Evolutionary conservation across 1,284 basidiomycete genomes (phyloP), one percentile per base, ranked within the genome.

Genomic region (Leccinum subrobustum): DNA sequence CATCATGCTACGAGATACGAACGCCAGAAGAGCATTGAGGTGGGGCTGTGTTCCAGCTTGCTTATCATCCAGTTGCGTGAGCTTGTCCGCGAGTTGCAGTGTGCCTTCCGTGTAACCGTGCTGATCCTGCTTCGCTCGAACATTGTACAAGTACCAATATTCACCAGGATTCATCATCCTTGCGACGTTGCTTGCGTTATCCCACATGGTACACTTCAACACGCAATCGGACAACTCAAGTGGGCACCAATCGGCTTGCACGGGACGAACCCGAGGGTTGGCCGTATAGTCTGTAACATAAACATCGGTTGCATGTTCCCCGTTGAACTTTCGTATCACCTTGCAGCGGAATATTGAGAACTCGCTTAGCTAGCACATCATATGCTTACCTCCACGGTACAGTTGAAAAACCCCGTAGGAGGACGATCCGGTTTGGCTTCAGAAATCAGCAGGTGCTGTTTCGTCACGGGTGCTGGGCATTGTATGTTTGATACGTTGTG

Each of bases 231-330:
- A 71, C 37, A 88, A 70, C 51, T 73, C 72, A 1, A 73, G 66
- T 7, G 81, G 77, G 67, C 83, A 87, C 83, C 82, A 86, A 47
- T 73, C 60, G 4, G 75, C 73, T 55, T 78, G 69, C 23, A 76
- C 63, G 14, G 73, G 65, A 7, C 63, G 63, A 27, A 77, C 65
- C 4, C 64, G 64, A 2, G 70, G 37, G 57, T 84, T 84, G 35
- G 67, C 62, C 2, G 88, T 88, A 66, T 87, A 89, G 65, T 90
- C 88, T 2, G 88, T 90, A 55, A 87, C 85, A 68, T 83, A 88
- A n/a, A 90, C 60, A 48, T 70, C 79, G 62, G 80, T 79, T 2
- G 65, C 68, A 55, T 73, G 69, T 6, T 74, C 65, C 54, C 77
- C 79, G 35, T 64, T 37, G 54, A 79, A 76, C 1, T 75, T 79